Evolutionary conservation across 192 early-diverging fungal genomes (phyloP).

Genomic region (Physocladia obscura): DNA sequence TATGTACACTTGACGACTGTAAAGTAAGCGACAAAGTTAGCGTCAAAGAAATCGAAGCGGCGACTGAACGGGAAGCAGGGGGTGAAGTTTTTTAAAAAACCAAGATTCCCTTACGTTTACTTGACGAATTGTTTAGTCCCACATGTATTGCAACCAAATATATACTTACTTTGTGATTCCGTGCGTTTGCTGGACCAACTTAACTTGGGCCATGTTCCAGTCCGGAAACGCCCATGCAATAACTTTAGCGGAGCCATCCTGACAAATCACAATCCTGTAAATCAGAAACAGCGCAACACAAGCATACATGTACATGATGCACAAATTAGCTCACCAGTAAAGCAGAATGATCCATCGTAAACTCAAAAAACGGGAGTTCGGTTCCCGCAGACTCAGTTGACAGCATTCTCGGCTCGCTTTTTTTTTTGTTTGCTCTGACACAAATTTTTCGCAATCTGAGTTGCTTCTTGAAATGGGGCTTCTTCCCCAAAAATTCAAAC

Average conservation of each 20-base stretch:
- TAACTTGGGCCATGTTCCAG: conserved; percentile 40
- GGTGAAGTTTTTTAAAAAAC: background rate
- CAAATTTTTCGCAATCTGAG: background rate
- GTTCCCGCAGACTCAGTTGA: too few species aligned
- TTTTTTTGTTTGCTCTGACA: background rate
- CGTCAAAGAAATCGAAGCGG: background rate
- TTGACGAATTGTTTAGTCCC: background rate
- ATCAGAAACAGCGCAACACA: background rate
- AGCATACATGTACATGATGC: too few species aligned
- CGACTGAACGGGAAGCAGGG: background rate
- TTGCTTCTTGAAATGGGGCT: too few species aligned
- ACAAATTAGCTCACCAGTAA: conserved; percentile 25
- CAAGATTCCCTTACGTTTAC: conserved; percentile 28
- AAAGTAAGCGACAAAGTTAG: background rate
- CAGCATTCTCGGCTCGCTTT: too few species aligned
- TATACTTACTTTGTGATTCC: conserved; percentile 54
- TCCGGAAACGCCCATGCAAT: conserved; percentile 33
- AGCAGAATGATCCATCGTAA: conserved; percentile 6
- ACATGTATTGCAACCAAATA: too few species aligned
- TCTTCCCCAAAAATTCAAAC: too few species aligned
- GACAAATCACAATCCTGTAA: background rate
- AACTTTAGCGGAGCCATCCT: conserved; percentile 29
- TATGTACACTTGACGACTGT: conserved; percentile 18
- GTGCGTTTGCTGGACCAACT: conserved; percentile 43
- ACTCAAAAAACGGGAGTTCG: conserved; percentile 6